These are phyloP conservation scores for Taphrina pruni DNA, from an alignment of 1,139 yeast genomes.

Conservation along the genomic window DNA sequence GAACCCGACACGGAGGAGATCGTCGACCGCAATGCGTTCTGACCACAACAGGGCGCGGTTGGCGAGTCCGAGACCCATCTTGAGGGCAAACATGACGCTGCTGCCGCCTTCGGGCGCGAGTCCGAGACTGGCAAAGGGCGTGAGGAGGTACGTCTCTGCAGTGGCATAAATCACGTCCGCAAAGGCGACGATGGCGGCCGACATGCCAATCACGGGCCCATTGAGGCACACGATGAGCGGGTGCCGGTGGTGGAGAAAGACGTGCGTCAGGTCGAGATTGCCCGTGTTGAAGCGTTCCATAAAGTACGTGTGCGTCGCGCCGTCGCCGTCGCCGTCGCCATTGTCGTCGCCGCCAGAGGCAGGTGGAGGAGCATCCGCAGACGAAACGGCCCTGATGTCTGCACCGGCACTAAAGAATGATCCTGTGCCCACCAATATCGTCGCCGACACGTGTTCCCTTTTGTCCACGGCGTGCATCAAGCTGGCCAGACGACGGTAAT, in stretches of 20 bases:
- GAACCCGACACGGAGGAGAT: constrained; percentile 65
- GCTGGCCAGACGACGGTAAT: constrained; percentile 52
- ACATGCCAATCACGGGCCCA: constrained; percentile 86
- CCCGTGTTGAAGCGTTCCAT: constrained; percentile 67
- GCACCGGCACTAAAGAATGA: constrained; percentile 88
- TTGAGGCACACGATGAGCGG: constrained; percentile 76
- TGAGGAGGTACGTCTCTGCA: constrained; percentile 65
- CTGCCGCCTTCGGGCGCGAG: constrained; percentile 84
- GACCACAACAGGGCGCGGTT: constrained; percentile 76
- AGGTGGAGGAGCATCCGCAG: not conserved
- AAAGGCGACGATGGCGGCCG: constrained; percentile 73
- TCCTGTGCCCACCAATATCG: constrained; percentile 75
- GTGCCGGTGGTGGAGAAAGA: constrained; percentile 74
- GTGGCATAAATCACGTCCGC: constrained; percentile 80
- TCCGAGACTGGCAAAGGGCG: constrained; percentile 85
- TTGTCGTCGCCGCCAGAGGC: not conserved
- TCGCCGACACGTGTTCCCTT: constrained; percentile 59
- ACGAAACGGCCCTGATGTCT: constrained; percentile 55
- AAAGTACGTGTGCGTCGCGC: constrained; percentile 58
- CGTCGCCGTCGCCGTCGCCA: constrained; percentile 22
- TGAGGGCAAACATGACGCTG: constrained; percentile 67
- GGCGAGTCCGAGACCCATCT: constrained; percentile 77
- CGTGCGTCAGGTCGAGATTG: constrained; percentile 70
- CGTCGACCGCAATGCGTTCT: constrained; percentile 68
- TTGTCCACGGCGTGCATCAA: constrained; percentile 19